Evolutionary conservation across 768 basidiomycete species (phyloP).

Genomic region (Baorangia bicolor): DNA sequence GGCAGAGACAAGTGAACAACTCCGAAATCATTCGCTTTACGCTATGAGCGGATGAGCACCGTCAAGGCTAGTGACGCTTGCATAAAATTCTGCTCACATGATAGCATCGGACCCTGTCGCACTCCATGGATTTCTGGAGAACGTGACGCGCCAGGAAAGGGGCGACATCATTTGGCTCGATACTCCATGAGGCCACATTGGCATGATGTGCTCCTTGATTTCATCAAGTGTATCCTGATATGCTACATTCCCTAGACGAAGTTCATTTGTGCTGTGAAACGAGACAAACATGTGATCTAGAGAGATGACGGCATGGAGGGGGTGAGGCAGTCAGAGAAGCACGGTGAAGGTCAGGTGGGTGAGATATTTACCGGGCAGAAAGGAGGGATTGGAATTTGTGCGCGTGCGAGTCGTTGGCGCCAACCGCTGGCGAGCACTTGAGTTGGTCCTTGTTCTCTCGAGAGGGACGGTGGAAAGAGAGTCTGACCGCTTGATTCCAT

Average conservation of each 20-base stretch:
- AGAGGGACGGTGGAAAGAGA: constrained; percentile 28
- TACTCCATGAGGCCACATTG: constrained; percentile 69
- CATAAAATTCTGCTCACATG: constrained; percentile 40
- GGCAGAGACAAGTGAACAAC: constrained; percentile 59
- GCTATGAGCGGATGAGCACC: constrained; percentile 36
- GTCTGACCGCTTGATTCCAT: constrained; percentile 27
- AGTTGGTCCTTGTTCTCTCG: constrained; percentile 43
- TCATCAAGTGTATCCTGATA: constrained; percentile 60
- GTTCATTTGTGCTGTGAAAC: constrained; percentile 62
- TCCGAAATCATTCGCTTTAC: constrained; percentile 59
- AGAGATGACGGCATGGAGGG: constrained; percentile 22
- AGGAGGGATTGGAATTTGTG: constrained; percentile 37
- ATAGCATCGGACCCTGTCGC: constrained; percentile 51
- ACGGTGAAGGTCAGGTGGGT: neutral
- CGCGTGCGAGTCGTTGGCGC: constrained; percentile 35
- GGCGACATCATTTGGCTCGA: constrained; percentile 40
- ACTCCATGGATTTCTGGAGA: constrained; percentile 68
- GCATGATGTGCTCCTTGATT: constrained; percentile 53
- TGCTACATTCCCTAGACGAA: constrained; percentile 45
- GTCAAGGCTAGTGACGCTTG: neutral
- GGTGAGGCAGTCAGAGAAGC: constrained; percentile 23
- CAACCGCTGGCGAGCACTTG: constrained; percentile 34
- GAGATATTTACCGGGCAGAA: constrained; percentile 28
- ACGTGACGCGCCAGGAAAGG: constrained; percentile 57
- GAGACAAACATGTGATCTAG: constrained; percentile 74